A percentile compares a stretch with the other conserved stretches of the same genome.
Evolutionary conservation across 768 basidiomycete genomes (phyloP).

Genomic region (Aureoboletus auriporus): DNA sequence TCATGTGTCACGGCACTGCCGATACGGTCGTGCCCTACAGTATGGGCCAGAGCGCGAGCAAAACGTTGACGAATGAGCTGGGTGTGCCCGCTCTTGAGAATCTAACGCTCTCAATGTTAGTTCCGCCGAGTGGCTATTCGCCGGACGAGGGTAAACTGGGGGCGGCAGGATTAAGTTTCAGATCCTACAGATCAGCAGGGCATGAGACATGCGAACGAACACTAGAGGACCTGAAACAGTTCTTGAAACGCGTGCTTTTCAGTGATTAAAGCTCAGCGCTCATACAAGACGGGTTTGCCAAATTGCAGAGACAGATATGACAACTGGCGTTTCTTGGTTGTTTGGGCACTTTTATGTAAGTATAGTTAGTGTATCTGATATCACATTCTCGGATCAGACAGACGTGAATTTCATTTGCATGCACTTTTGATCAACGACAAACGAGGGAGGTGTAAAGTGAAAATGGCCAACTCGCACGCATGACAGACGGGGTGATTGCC

Average conservation of each 20-base stretch:
- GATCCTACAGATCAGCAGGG: conserved; percentile 60
- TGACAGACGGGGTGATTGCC: too few species aligned
- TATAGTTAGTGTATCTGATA: too few species aligned
- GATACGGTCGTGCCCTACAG: conserved; percentile 70
- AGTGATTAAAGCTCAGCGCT: conserved; percentile 4
- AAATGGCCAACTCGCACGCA: too few species aligned
- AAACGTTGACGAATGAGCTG: conserved; percentile 51
- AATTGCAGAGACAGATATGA: neutral
- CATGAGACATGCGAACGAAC: conserved; percentile 67
- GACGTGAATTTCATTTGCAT: too few species aligned
- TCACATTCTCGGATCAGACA: too few species aligned
- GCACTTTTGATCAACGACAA: too few species aligned
- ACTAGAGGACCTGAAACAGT: conserved; percentile 63
- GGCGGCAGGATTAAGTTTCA: conserved; percentile 56
- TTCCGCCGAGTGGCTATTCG: conserved; percentile 18
- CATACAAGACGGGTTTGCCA: neutral
- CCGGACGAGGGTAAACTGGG: conserved; percentile 18
- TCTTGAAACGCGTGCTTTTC: conserved; percentile 62
- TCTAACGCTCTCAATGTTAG: conserved; percentile 31
- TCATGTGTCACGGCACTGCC: conserved; percentile 79
- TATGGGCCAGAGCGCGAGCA: conserved; percentile 51
- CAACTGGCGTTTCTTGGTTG: too few species aligned
- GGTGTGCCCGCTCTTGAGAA: conserved; percentile 42
- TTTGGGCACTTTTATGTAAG: too few species aligned
- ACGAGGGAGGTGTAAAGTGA: too few species aligned